Conservation (phyloP, 352 stramenopile genomes). For the Globisporangium mamillatum region DNA sequence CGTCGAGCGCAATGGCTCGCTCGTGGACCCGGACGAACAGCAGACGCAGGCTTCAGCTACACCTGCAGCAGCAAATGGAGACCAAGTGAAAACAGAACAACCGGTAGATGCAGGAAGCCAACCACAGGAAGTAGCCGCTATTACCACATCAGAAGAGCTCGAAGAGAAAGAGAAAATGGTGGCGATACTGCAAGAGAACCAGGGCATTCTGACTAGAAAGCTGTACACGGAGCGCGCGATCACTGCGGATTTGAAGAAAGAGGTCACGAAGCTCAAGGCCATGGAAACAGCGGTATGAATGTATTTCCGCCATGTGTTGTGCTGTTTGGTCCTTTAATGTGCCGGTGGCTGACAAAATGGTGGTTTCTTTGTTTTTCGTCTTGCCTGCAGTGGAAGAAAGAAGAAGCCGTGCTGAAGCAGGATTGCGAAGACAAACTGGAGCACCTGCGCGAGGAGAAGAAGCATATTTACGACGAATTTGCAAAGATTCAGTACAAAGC, state of each 20-base stretch:
- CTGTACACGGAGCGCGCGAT: constrained; percentile 48
- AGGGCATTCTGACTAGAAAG: constrained; percentile 38
- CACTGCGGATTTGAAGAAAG: constrained; percentile 38
- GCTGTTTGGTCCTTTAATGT: background rate
- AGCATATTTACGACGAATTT: constrained; percentile 47
- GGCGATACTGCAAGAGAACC: constrained; percentile 34
- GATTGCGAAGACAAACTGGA: constrained; percentile 59
- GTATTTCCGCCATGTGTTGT: background rate
- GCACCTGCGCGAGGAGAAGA: constrained; percentile 64
- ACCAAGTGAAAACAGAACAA: constrained; percentile 21
- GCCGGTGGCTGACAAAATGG: background rate
- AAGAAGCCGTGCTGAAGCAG: constrained; percentile 45
- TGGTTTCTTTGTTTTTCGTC: constrained; percentile 11
- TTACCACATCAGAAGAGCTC: constrained; percentile 35
- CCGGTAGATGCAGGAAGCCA: background rate
- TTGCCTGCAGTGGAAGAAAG: constrained; percentile 51
- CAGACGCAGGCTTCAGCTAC: constrained; percentile 19
- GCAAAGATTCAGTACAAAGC: constrained; percentile 48
- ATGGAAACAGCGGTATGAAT: constrained; percentile 50
- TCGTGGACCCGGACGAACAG: constrained; percentile 16
- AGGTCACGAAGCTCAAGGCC: constrained; percentile 62
- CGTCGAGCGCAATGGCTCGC: constrained; percentile 31
- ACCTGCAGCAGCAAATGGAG: constrained; percentile 14
- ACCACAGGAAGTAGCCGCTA: constrained; percentile 10
- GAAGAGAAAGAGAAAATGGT: constrained; percentile 32